Evolutionary conservation across 257 asterid genomes (phyloP), one percentile per base, ranked within the genome.

Genomic region (Nyctanthes arbortristis): DNA sequence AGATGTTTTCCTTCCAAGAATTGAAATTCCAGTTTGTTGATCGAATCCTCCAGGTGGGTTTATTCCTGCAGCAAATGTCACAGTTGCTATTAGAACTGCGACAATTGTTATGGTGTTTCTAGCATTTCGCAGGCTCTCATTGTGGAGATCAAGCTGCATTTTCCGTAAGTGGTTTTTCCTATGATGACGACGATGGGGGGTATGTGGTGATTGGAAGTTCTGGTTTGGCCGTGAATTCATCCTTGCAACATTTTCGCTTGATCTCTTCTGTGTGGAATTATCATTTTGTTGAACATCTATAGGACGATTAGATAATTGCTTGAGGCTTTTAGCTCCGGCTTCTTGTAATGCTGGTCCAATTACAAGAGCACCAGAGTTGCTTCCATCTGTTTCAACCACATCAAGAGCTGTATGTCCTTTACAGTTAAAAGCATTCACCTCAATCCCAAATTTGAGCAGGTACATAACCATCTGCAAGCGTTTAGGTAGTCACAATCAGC

Each of bases 31-130:
- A 0, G 63, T 81, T 4, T 0, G 36, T 5, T 81, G 83, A 66
- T 35, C 37, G 65, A 81, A 81, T 1, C 89, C 89, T 0, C 89
- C 89, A 0, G 89, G 89, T 8, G 85, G 89, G 68, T 81, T 84
- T 43, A 85, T 33, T 3, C 90, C 88, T 0, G 88, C 90, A 1
- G 90, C 54, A 14, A 85, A 85, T 4, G 88, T 78, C 2, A 85
- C 88, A 0, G 88, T 80, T 7, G 84, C 86, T 9, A 85, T 74
- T 36, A 85, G 18, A 0, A 80, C 88, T 4, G 90, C 90, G 0
- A 85, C 84, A 0, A 85, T 61, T 31, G 84, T 77, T 14, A 85
- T 70, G 1, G 86, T 82, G 68, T 85, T 78, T 18, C 86, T 68
- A 2, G 90, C 88, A 27, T 85, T 85, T 7, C 86, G 27, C 12